Evolutionary conservation across 495 filamentous ascomycete species (phyloP).

Genomic region (Bryoglossum gracile): DNA sequence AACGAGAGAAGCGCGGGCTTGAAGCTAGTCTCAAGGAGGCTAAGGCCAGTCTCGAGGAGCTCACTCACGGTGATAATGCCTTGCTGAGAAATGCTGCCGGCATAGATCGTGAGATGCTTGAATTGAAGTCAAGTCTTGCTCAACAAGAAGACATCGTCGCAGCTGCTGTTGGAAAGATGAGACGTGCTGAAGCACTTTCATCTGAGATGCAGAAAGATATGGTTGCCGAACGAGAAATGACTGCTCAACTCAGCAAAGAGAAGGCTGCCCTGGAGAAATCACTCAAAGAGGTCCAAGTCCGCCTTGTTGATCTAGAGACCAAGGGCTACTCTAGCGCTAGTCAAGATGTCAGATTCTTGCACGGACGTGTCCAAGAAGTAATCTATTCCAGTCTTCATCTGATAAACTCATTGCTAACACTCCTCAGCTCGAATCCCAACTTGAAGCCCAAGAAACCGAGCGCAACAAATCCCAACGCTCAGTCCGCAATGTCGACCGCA

Average conservation of each 20-base stretch:
- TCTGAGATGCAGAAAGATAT: slow-evolving; percentile 94
- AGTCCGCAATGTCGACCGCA: slow-evolving; percentile 88
- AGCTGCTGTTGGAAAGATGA: slow-evolving; percentile 95
- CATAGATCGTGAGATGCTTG: slow-evolving; percentile 82
- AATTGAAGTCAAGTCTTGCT: slow-evolving; percentile 82
- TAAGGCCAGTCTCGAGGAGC: slow-evolving; percentile 83
- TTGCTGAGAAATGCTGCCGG: slow-evolving; percentile 87
- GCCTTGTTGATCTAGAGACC: slow-evolving; percentile 88
- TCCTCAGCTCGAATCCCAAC: slow-evolving; percentile 75
- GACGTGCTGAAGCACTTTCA: slow-evolving; percentile 83
- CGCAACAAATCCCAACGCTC: slow-evolving; percentile 74
- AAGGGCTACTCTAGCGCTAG: slow-evolving; percentile 92
- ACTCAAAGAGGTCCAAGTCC: slow-evolving; percentile 84
- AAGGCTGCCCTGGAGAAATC: slow-evolving; percentile 86
- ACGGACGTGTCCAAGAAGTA: slow-evolving; percentile 94
- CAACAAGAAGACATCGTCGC: slow-evolving; percentile 91
- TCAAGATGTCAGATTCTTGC: slow-evolving; percentile 91
- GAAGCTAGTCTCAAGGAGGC: slow-evolving; percentile 85
- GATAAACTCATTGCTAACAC: slow-evolving; percentile 21
- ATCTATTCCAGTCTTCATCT: slow-evolving; percentile 22
- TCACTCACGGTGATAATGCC: slow-evolving; percentile 78
- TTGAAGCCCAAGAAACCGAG: slow-evolving; percentile 76
- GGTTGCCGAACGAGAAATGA: slow-evolving; percentile 78
- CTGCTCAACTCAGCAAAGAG: slow-evolving; percentile 79
- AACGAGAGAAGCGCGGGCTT: slow-evolving; percentile 84